Conservation (phyloP, 1,284 basidiomycete genomes). For the Amylostereum chailletii region DNA sequence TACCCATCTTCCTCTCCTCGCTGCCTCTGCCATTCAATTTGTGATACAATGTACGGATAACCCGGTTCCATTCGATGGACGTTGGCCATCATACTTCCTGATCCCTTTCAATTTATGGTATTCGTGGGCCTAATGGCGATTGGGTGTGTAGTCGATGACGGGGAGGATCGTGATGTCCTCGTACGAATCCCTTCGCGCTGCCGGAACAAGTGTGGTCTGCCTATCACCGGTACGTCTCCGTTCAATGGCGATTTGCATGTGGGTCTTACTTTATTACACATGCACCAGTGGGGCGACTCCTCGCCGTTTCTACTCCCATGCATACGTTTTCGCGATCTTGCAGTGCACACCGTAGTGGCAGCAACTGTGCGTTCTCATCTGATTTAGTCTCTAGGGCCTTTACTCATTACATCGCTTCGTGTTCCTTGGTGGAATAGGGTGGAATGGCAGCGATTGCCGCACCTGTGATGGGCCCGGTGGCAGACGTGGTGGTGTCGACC, state of each 20-base stretch:
- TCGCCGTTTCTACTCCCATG: conserved; percentile 56
- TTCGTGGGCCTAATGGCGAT: background rate
- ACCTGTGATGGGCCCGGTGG: conserved; percentile 47
- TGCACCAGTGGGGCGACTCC: conserved; percentile 51
- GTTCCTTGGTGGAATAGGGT: conserved; percentile 27
- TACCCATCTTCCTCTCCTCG: too few relatives aligned
- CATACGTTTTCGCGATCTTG: conserved; percentile 55
- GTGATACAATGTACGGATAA: too few relatives aligned
- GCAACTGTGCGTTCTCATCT: conserved; percentile 37
- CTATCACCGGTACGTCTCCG: conserved; percentile 43
- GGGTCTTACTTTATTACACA: background rate
- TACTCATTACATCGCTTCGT: background rate
- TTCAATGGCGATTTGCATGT: background rate
- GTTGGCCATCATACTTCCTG: too few relatives aligned
- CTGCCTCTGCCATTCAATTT: too few relatives aligned
- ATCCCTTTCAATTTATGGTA: too few relatives aligned
- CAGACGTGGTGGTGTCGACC: conserved; percentile 39
- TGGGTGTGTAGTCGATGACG: conserved; percentile 44
- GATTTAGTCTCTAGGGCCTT: too few relatives aligned
- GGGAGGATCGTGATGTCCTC: conserved; percentile 60
- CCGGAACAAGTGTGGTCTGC: conserved; percentile 52
- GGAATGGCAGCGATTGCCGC: conserved; percentile 48
- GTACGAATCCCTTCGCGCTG: conserved; percentile 51
- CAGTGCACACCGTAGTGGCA: conserved; percentile 49
- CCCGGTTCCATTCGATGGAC: too few relatives aligned